Conservation (phyloP, 768 basidiomycete species). For the Trametes cingulata region DNA sequence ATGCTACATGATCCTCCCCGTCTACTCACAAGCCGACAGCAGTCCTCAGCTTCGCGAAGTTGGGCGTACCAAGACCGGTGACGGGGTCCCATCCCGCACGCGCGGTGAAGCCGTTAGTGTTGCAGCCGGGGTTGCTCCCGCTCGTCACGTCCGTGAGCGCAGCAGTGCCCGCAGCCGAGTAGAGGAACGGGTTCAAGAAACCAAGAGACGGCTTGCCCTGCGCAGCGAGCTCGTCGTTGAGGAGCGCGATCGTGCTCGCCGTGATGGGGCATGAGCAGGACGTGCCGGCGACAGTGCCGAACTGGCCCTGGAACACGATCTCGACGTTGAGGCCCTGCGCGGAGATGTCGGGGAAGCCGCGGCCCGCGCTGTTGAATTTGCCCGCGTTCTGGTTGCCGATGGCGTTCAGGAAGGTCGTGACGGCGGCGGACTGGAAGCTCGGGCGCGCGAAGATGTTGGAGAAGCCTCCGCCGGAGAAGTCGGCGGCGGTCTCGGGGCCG, state of each 20-base stretch:
- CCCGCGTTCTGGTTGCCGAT: slow-evolving; percentile 33
- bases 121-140: slow-evolving; percentile 36
- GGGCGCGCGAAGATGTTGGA: slow-evolving; percentile 34
- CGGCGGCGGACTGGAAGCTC: slow-evolving; percentile 40
- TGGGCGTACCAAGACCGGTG: slow-evolving; percentile 24
- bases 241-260: slow-evolving; percentile 34
- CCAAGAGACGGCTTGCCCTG: slow-evolving; percentile 33
- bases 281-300: slow-evolving; percentile 31
- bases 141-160: slow-evolving; percentile 25
- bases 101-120: slow-evolving; percentile 36
- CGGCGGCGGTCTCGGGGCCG: slow-evolving; percentile 31
- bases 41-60: slow-evolving; percentile 10
- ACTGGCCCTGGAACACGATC: slow-evolving; percentile 24
- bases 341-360: slow-evolving; percentile 48
- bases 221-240: slow-evolving; percentile 35
- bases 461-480: slow-evolving; percentile 38
- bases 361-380: slow-evolving; percentile 36
- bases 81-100: slow-evolving; percentile 35
- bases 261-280: slow-evolving; percentile 35
- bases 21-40: neutral
- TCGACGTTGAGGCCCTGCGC: slow-evolving; percentile 36
- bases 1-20: too few species aligned
- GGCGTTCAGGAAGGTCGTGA: slow-evolving; percentile 36
- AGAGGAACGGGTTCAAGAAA: slow-evolving; percentile 39
- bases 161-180: slow-evolving; percentile 26